These are phyloP conservation scores for Penicillium macrosclerotiorum DNA, from an alignment of 495 filamentous ascomycete species.

Conservation along the genomic window DNA sequence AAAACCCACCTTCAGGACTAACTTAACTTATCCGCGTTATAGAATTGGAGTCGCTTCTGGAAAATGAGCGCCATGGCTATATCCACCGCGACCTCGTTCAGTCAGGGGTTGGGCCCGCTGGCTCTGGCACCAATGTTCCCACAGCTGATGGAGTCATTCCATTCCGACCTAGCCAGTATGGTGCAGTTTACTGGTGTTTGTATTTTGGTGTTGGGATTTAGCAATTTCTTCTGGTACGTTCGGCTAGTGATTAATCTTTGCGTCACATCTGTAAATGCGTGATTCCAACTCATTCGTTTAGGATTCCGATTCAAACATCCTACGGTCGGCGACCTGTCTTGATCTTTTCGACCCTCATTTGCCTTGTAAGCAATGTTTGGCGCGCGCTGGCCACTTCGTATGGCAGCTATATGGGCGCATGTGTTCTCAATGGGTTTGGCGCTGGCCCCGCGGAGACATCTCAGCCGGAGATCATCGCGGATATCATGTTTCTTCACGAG, in stretches of 20 bases:
- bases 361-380: conserved; percentile 59
- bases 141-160: conserved; percentile 54
- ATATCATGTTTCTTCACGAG: conserved; percentile 67
- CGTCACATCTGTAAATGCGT: too few species aligned
- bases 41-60: conserved; percentile 45
- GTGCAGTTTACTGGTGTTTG: conserved; percentile 54
- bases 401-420: conserved; percentile 59
- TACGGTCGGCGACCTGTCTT: conserved; percentile 60
- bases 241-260: too few species aligned
- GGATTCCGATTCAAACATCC: conserved; percentile 58
- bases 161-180: conserved; percentile 47
- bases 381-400: conserved; percentile 55
- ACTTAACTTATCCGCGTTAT: background rate
- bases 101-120: conserved; percentile 58
- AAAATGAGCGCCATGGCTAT: conserved; percentile 46
- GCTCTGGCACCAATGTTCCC: conserved; percentile 58
- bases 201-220: conserved; percentile 61
- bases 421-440: conserved; percentile 60
- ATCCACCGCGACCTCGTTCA: conserved; percentile 51
- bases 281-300: conserved; percentile 3
- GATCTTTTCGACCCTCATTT: conserved; percentile 54
- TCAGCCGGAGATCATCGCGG: conserved; percentile 61
- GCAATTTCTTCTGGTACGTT: conserved; percentile 57
- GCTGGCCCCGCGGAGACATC: conserved; percentile 55
- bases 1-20: background rate